Evolutionary conservation across 768 basidiomycete species (phyloP).

Genomic region (Dacryopinax primogenitus): DNA sequence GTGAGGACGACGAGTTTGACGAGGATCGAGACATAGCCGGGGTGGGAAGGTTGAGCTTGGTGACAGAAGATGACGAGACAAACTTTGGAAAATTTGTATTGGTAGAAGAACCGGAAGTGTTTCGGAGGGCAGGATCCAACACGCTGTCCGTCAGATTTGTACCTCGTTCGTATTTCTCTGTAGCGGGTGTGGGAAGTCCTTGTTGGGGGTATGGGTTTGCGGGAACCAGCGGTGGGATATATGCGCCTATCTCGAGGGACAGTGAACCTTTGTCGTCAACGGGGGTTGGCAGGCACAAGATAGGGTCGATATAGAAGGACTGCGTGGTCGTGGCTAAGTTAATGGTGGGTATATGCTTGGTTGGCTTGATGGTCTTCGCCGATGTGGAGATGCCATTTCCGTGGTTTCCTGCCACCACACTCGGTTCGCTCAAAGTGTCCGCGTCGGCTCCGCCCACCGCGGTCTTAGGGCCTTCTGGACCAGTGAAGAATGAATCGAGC

Average conservation of each 20-base stretch:
- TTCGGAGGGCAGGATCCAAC: not conserved
- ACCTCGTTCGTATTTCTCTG: not conserved
- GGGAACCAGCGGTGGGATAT: not conserved
- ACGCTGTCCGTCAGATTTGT: not conserved
- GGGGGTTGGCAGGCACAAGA: not conserved
- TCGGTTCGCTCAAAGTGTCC: too few relatives aligned
- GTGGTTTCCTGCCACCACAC: not conserved
- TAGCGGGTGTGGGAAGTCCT: not conserved
- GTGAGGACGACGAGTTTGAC: not conserved
- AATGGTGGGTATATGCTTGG: not conserved
- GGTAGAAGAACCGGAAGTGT: not conserved
- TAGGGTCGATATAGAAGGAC: slow-evolving; percentile 4
- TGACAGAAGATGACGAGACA: not conserved
- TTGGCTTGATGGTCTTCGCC: not conserved
- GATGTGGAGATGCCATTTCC: not conserved
- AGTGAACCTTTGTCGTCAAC: not conserved
- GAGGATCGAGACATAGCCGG: not conserved
- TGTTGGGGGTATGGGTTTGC: not conserved
- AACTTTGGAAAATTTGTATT: too few relatives aligned
- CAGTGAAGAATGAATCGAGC: too few relatives aligned
- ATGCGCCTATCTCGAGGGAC: not conserved
- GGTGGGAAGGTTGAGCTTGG: not conserved
- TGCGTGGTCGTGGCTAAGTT: not conserved
- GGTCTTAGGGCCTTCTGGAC: too few relatives aligned
- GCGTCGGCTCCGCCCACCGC: too few relatives aligned